These are phyloP conservation scores for Phytophthora hibernalis DNA, from an alignment of 352 stramenopile genomes.

Conservation along the genomic window DNA sequence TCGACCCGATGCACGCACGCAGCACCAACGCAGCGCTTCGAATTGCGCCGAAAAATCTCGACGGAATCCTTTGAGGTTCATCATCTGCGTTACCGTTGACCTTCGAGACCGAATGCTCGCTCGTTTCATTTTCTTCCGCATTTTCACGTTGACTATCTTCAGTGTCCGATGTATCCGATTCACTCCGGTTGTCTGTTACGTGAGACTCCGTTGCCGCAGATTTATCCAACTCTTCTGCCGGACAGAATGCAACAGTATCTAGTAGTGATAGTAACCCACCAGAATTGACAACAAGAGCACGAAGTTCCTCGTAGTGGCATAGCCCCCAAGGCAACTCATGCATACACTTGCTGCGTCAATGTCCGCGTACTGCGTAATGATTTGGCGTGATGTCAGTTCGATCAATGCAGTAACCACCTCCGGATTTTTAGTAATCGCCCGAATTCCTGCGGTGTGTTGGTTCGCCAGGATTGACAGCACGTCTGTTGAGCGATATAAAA, in stretches of 20 bases:
- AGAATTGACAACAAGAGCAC: conserved; percentile 59
- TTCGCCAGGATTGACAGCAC: conserved; percentile 61
- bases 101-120: not conserved
- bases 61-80: conserved; percentile 40
- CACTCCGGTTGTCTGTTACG: conserved; percentile 34
- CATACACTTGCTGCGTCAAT: conserved; percentile 64
- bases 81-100: conserved; percentile 10
- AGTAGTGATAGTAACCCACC: conserved; percentile 74
- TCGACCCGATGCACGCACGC: conserved; percentile 62
- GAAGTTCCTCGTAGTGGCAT: conserved; percentile 67
- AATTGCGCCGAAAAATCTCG: conserved; percentile 58
- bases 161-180: conserved; percentile 26
- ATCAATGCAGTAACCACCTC: conserved; percentile 67
- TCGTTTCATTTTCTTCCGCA: conserved; percentile 7
- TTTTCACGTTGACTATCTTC: conserved; percentile 20
- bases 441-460: conserved; percentile 45
- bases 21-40: conserved; percentile 66
- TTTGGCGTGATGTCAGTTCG: conserved; percentile 59
- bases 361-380: conserved; percentile 66
- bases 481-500: conserved; percentile 80
- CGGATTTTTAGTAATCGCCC: conserved; percentile 65
- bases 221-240: conserved; percentile 50
- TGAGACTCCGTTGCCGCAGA: conserved; percentile 11
- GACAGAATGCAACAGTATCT: conserved; percentile 74
- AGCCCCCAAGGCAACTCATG: conserved; percentile 66